Conservation (phyloP, 257 asterid genomes). For the Solanum gracilifrons region DNA sequence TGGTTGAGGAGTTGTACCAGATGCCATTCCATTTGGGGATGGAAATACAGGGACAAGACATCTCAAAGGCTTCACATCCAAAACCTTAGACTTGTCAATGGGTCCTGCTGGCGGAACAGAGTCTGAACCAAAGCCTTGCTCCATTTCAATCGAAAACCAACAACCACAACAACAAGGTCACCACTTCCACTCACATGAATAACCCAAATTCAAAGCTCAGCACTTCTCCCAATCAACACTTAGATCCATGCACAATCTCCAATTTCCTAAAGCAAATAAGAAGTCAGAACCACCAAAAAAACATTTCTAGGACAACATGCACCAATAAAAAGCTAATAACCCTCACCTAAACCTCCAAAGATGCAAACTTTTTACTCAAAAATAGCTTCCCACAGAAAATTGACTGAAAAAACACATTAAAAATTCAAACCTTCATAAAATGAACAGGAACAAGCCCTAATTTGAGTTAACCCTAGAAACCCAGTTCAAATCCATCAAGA, state of each 20-base stretch:
- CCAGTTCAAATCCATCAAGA: background rate
- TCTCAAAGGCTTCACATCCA: constrained; percentile 70
- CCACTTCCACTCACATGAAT: constrained; percentile 1
- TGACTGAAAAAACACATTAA: background rate
- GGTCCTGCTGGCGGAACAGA: constrained; percentile 32
- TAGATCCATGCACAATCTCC: background rate
- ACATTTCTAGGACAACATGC: background rate
- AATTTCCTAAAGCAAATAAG: background rate
- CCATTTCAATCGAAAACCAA: constrained; percentile 32
- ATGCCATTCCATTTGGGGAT: constrained; percentile 36
- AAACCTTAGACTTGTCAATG: constrained; percentile 70
- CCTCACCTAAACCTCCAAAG: background rate
- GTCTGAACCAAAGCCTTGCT: constrained; percentile 43
- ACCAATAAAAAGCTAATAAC: background rate
- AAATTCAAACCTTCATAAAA: background rate
- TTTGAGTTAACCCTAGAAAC: constrained; percentile 15
- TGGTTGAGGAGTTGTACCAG: constrained; percentile 46
- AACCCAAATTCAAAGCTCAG: constrained; percentile 1
- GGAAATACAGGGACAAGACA: constrained; percentile 75
- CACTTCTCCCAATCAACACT: background rate
- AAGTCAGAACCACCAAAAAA: background rate
- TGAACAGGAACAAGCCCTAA: constrained; percentile 28
- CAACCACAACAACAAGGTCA: background rate
- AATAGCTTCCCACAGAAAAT: constrained; percentile 14
- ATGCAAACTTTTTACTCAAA: constrained; percentile 2